Evolutionary conservation across 441 rosid species (phyloP), one percentile per base, ranked within the genome.

Genomic region (Populus hybrid): DNA sequence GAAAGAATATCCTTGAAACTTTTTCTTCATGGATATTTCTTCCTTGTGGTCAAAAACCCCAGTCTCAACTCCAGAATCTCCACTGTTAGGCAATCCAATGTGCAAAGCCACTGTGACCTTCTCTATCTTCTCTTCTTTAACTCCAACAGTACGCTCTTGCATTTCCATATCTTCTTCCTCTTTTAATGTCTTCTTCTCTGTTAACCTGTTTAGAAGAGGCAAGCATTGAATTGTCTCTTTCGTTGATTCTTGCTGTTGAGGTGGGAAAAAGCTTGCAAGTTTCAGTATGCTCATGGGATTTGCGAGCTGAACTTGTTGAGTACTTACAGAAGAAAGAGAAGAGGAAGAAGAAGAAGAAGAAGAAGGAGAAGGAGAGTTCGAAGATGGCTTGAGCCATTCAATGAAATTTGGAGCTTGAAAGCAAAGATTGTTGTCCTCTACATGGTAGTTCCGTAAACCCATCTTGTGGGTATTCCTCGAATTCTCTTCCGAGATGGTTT

Each of bases 341-440:
- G 65, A 59, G 9, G 79, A 59, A 0, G 85, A 77, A 0, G 88
- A 72, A 8, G 84, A 71, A 26, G 75, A 30, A 1, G 80, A 63
- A 2, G 86, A 65, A 7, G 89, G 72, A 42, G 84, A 64, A 28
- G 88, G 67, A 34, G 87, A 10, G 21, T 81, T 64, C 8, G 92
- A 72, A 24, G 89, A 81, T 59, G 99, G 92, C 79, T 92, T 90
- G 71, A 95, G 95, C 97, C 98, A 95, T 88, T 95, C 98, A 80
- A 93, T 90, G 89, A 95, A 92, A 85, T 88, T 81, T 64, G 91
- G 89, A 61, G 94, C 74, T 78, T 87, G 83, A 28, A 75, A 77
- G 77, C 85, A 82, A 1, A 82, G 71, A 77, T 82, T 71, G 40
- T 84, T 79, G 71, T 82, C 87, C 32, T 81, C 83, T 73, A 85